Evolutionary conservation across 73 alveolate species (phyloP), one percentile per base, ranked within the genome.

Genomic region (Durusdinium trenchii): DNA sequence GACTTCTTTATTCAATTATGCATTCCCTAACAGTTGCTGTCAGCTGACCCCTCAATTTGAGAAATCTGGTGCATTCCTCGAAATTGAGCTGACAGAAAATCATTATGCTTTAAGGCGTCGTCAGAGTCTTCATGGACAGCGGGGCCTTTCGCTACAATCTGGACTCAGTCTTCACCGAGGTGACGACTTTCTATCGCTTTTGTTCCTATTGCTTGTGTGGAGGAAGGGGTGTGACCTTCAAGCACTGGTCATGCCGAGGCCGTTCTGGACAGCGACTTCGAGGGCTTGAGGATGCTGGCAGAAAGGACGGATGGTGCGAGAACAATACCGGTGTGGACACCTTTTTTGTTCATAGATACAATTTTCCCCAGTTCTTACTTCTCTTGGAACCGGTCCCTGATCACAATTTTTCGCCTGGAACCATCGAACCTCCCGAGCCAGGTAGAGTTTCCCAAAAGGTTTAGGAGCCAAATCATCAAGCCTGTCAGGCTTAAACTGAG

Each of bases 121-220:
- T 91, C 76, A 73, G 98, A 9, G 40, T 35, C 7, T 91, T 91
- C 50, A 6, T 91, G 75, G 98, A 91, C 46, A 46, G 86, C 7
- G 75, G 54, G 26, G 98, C 90, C 30, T 91, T 91, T 48, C 98
- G 38, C 28, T 91, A 91, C 98, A 91, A 91, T 43, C 82, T 91
- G 84, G 79, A 91, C 87, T 57, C 78, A 42, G 89, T 91, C 57
- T 91, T 91, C 98, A 71, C 89, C 36, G 98, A 91, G 98, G 98
- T 78, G 40, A 45, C 9, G 10, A 28, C 32, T 78, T 0, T 42
- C 42, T 18, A 6, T 18, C 10, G 81, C 18, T 67, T 67, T 26
- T 28, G 81, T 26, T 26, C 16, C 45, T 26, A 0, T 26, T 67
- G 81, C 43, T 10, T 30, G 42, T 3, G 45, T 67, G 46, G n/a